Evolutionary conservation across 768 basidiomycete genomes (phyloP).

Genomic region (Mycena galericulata): DNA sequence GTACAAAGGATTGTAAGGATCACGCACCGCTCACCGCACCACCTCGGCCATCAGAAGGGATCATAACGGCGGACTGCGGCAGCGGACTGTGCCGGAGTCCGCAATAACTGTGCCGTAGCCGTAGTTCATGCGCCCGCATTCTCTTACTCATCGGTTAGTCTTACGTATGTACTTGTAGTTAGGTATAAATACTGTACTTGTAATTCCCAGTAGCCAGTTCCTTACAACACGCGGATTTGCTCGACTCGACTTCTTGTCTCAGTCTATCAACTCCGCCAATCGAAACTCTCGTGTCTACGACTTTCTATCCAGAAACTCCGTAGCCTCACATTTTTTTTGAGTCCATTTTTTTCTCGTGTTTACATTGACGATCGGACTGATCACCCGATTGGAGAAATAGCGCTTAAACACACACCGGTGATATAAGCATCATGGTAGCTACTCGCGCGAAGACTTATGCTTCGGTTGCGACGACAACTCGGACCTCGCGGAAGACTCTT

Average conservation of each 20-base stretch:
- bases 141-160: too few relatives aligned
- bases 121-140: too few relatives aligned
- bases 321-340: constrained; percentile 19
- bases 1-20: too few relatives aligned
- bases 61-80: too few relatives aligned
- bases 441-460: neutral
- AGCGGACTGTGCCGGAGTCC: too few relatives aligned
- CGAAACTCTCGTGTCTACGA: neutral
- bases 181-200: too few relatives aligned
- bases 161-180: too few relatives aligned
- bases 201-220: neutral
- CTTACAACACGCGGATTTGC: neutral
- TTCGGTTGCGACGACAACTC: neutral
- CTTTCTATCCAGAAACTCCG: neutral
- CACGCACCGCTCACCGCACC: too few relatives aligned
- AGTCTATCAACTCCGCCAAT: neutral
- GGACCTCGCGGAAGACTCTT: neutral
- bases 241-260: neutral
- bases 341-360: constrained; percentile 7
- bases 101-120: too few relatives aligned
- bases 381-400: constrained; percentile 13
- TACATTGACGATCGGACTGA: constrained; percentile 14
- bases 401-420: neutral
- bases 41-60: too few relatives aligned
- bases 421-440: neutral